Evolutionary conservation across 139 green algal genomes (phyloP), one percentile per base, ranked within the genome.

Genomic region (Pleodorina starrii): DNA sequence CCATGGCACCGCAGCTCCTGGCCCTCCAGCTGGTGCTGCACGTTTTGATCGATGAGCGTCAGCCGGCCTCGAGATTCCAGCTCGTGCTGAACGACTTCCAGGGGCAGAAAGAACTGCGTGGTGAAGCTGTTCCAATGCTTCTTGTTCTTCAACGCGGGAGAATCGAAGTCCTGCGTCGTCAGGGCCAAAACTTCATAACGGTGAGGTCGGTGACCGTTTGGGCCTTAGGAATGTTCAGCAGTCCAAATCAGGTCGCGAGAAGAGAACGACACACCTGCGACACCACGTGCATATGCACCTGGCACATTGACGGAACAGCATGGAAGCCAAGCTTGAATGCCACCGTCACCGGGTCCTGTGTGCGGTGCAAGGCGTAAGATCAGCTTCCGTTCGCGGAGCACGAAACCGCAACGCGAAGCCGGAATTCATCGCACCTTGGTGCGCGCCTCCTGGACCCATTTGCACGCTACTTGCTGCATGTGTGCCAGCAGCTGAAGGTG

Each of bases 211-310:
- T n/a, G n/a, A n/a, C n/a, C n/a, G n/a, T n/a, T n/a, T n/a, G n/a
- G n/a, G n/a, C n/a, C n/a, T n/a, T n/a, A n/a, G n/a, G n/a, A n/a
- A n/a, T n/a, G n/a, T n/a, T n/a, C n/a, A n/a, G n/a, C n/a, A n/a
- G n/a, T n/a, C n/a, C n/a, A n/a, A n/a, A n/a, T n/a, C n/a, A n/a
- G n/a, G n/a, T n/a, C n/a, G n/a, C n/a, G n/a, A n/a, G n/a, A n/a
- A n/a, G n/a, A n/a, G n/a, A n/a, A n/a, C n/a, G n/a, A 66, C 48
- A 14, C 35, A 89, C 84, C 84, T 92, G 90, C 17, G 68, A 95
- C 57, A 99, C 92, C 27, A 98, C 95, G 86, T 99, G 97, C 81
- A 99, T 71, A 89, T 99, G 97, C 73, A 99, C 93, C 88, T 98
- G 97, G 27, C 57, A 77, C 93, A 99, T 96, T 16, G 92, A 97